Percentiles rank a stretch among this genome's conserved stretches.
Evolutionary conservation across 2,329 filamentous ascomycete genomes (phyloP).

Genomic region (Microcyclospora tardicrescens): DNA sequence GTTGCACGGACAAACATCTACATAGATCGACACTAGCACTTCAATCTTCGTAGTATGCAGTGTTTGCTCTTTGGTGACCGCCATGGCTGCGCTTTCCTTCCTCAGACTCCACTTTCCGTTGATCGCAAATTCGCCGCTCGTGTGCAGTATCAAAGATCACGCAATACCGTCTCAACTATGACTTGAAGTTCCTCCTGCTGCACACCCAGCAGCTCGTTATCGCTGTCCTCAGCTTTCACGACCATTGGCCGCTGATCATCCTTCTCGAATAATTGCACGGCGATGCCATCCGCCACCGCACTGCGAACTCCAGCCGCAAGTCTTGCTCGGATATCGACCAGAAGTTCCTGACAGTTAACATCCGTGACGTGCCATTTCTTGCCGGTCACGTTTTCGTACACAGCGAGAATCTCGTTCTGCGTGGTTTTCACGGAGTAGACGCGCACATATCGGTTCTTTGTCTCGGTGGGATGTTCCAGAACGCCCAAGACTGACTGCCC

Average conservation of each 20-base stretch:
- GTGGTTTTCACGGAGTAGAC: slow-evolving; percentile 41
- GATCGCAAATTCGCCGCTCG: too few species aligned
- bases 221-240: too few species aligned
- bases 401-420: slow-evolving; percentile 42
- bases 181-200: slow-evolving; percentile 4
- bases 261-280: slow-evolving; percentile 8
- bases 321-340: slow-evolving; percentile 2
- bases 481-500: slow-evolving; percentile 38
- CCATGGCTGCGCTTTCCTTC: too few species aligned
- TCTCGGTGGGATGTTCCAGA: slow-evolving; percentile 35
- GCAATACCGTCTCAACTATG: slow-evolving; percentile 4
- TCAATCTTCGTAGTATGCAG: too few species aligned
- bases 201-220: slow-evolving; percentile 8
- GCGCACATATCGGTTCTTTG: slow-evolving; percentile 44
- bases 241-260: slow-evolving; percentile 4
- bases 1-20: too few species aligned
- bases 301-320: neutral
- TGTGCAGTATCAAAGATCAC: too few species aligned
- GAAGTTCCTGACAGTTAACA: slow-evolving; percentile 3
- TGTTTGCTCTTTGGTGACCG: too few species aligned
- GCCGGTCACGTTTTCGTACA: slow-evolving; percentile 7
- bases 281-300: slow-evolving; percentile 6
- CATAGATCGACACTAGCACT: too few species aligned
- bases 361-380: slow-evolving; percentile 7
- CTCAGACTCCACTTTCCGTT: too few species aligned